A percentile compares a stretch with the other conserved stretches of the same genome.
Conservation (phyloP, 352 stramenopile genomes). For the Phytopythium ostracodes region DNA sequence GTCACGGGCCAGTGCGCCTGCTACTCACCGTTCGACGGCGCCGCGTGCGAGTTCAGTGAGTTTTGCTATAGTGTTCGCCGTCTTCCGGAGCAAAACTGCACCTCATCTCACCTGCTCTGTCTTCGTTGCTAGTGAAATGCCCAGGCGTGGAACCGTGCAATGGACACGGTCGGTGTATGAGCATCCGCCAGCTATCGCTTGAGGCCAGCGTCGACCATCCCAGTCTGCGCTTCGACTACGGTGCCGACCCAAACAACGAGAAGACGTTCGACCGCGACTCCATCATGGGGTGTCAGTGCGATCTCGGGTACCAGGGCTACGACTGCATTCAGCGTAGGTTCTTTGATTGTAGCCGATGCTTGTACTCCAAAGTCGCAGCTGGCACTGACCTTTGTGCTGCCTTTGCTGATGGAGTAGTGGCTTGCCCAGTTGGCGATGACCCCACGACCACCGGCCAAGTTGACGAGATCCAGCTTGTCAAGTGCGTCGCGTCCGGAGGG, state of each 20-base stretch:
- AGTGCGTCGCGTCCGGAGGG: conserved; percentile 54
- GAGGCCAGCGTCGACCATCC: conserved; percentile 48
- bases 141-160: conserved; percentile 45
- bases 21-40: conserved; percentile 50
- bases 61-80: background rate
- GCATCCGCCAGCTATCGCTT: conserved; percentile 56
- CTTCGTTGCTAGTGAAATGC: conserved; percentile 43
- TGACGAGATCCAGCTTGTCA: conserved; percentile 78
- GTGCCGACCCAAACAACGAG: conserved; percentile 55
- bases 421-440: conserved; percentile 87
- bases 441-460: conserved; percentile 72
- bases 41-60: conserved; percentile 52
- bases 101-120: background rate
- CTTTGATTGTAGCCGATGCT: background rate
- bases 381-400: background rate
- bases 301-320: conserved; percentile 87
- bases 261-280: conserved; percentile 77
- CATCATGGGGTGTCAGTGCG: conserved; percentile 87
- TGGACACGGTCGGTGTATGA: conserved; percentile 77
- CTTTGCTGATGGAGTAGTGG: conserved; percentile 27
- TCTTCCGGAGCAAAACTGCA: background rate
- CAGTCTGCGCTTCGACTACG: conserved; percentile 64
- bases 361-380: background rate
- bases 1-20: conserved; percentile 56
- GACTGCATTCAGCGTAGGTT: conserved; percentile 77